A percentile compares a stretch with the other conserved stretches of the same genome.
Conservation (phyloP, 192 early-diverging fungal genomes). For the Pilaira anomala region DNA sequence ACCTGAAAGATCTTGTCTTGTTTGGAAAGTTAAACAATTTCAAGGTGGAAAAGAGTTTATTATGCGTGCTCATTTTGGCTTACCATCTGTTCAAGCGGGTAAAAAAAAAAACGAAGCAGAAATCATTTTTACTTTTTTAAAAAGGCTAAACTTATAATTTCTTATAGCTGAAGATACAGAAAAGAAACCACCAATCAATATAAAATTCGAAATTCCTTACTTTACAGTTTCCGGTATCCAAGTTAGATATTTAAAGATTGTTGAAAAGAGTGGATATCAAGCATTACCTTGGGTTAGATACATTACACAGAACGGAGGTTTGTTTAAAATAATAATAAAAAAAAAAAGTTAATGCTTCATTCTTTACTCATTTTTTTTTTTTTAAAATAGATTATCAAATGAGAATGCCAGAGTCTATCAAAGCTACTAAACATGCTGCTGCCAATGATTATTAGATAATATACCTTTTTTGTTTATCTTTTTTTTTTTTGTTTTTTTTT, state of each 20-base stretch:
- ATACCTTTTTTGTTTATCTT: not conserved
- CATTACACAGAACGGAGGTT: conserved; percentile 78
- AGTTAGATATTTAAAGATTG: conserved; percentile 88
- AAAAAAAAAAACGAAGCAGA: conserved; percentile 1
- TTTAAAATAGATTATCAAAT: conserved; percentile 78
- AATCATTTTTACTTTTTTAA: too few relatives aligned
- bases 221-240: conserved; percentile 89
- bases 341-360: not conserved
- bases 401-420: conserved; percentile 85
- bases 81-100: conserved; percentile 80
- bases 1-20: conserved; percentile 90
- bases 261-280: conserved; percentile 86
- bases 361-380: conserved; percentile 3
- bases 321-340: not conserved
- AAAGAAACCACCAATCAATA: conserved; percentile 76
- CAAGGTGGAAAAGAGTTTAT: conserved; percentile 96
- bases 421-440: conserved; percentile 51
- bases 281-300: conserved; percentile 89
- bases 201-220: conserved; percentile 89
- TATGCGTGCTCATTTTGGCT: conserved; percentile 82
- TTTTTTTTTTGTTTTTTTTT: not conserved
- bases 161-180: conserved; percentile 70
- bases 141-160: too few relatives aligned
- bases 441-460: conserved; percentile 22
- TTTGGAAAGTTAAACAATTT: conserved; percentile 99